These are phyloP conservation scores for Hydnum rufescens DNA, from an alignment of 768 basidiomycete genomes.

Conservation along the genomic window DNA sequence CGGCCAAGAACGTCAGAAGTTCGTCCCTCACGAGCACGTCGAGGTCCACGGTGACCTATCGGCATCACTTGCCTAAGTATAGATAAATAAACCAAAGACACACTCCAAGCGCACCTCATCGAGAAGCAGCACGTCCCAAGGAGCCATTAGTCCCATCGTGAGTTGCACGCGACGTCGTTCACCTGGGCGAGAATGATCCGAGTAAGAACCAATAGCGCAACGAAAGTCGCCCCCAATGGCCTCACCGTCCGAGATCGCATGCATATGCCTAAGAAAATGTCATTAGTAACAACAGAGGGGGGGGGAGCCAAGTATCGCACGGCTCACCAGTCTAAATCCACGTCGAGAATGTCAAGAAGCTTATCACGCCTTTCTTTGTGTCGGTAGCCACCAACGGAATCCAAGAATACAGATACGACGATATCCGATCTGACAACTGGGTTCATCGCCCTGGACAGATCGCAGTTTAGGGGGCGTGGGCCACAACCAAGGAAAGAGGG, in stretches of 20 bases:
- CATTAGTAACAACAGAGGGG: background rate
- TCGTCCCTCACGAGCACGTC: slow-evolving; percentile 89
- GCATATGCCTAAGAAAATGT: slow-evolving; percentile 48
- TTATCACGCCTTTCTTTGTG: slow-evolving; percentile 73
- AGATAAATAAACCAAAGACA: background rate
- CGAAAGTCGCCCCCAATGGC: too few species aligned
- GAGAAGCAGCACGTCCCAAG: slow-evolving; percentile 82
- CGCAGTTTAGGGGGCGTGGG: too few species aligned
- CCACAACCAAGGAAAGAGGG: background rate
- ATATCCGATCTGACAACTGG: slow-evolving; percentile 91
- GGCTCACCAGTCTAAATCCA: slow-evolving; percentile 62
- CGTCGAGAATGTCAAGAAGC: slow-evolving; percentile 78
- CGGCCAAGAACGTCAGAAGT: slow-evolving; percentile 69
- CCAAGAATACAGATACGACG: slow-evolving; percentile 80
- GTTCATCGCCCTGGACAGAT: slow-evolving; percentile 67
- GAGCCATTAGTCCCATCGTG: slow-evolving; percentile 86
- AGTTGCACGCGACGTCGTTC: slow-evolving; percentile 87
- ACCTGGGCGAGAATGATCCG: too few species aligned
- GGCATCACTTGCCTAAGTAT: background rate
- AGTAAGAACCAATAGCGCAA: too few species aligned
- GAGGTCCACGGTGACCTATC: slow-evolving; percentile 84
- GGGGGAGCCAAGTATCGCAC: background rate
- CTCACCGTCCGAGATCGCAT: slow-evolving; percentile 91
- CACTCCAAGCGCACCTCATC: slow-evolving; percentile 53
- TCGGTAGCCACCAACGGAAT: slow-evolving; percentile 90